phyloP scores from a whole-genome alignment of 1,284 basidiomycete genomes.

The Sporisorium exsertum region DNA sequence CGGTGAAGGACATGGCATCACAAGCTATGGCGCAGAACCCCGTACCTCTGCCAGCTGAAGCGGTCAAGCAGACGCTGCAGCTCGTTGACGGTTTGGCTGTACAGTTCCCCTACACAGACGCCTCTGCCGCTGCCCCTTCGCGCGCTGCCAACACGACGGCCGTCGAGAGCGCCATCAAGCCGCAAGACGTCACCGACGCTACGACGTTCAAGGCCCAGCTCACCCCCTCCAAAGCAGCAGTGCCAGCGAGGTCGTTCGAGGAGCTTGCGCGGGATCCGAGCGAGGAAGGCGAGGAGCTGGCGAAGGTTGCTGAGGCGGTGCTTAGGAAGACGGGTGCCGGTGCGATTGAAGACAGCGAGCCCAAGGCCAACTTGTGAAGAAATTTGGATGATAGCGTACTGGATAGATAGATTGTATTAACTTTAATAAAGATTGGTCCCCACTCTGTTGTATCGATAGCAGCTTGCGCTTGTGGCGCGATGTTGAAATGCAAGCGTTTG shows the following conservation, averaged over 20 bases:
- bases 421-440: neutral
- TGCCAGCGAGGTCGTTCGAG: constrained; percentile 67
- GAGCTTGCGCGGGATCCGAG: constrained; percentile 46
- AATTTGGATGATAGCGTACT: neutral
- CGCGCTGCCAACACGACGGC: constrained; percentile 66
- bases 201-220: constrained; percentile 79
- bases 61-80: constrained; percentile 73
- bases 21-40: constrained; percentile 68
- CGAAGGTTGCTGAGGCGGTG: constrained; percentile 14
- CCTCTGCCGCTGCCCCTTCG: constrained; percentile 74
- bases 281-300: constrained; percentile 38
- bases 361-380: constrained; percentile 32
- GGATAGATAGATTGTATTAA: constrained; percentile 2
- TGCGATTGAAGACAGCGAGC: constrained; percentile 20
- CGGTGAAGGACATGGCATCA: constrained; percentile 57
- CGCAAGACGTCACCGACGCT: constrained; percentile 77
- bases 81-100: constrained; percentile 76
- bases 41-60: constrained; percentile 68
- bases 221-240: constrained; percentile 70
- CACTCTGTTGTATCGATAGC: too few relatives aligned
- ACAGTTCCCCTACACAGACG: constrained; percentile 71
- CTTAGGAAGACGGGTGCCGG: constrained; percentile 14
- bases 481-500: too few relatives aligned
- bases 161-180: constrained; percentile 70
- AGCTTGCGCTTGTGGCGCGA: too few relatives aligned